A percentile compares a stretch with the other conserved stretches of the same genome.
Conservation (phyloP, 2,329 filamentous ascomycete species). For the Colletotrichum orchidophilum region DNA sequence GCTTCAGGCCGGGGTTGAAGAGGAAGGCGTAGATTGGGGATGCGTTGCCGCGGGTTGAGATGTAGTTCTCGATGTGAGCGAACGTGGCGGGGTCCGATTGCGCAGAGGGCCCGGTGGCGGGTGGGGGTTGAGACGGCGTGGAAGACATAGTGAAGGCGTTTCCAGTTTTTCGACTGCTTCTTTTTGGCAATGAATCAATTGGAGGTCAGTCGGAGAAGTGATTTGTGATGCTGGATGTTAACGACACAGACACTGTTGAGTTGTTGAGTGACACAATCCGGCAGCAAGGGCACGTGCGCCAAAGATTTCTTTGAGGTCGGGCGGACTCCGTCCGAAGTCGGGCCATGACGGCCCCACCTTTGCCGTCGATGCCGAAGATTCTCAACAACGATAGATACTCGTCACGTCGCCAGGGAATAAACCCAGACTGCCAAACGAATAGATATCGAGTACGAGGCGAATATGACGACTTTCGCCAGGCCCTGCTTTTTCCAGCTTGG, state of each 20-base stretch:
- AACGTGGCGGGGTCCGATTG: slow-evolving; percentile 34
- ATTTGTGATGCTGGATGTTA: not conserved
- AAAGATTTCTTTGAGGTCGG: slow-evolving; percentile 18
- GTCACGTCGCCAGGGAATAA: not conserved
- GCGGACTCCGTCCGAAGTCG: slow-evolving; percentile 30
- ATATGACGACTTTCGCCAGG: not conserved
- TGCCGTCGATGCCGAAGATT: not conserved
- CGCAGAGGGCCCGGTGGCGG: slow-evolving; percentile 6
- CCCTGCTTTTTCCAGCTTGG: not conserved
- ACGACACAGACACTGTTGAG: not conserved
- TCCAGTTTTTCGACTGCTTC: no score
- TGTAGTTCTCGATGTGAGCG: slow-evolving; percentile 36
- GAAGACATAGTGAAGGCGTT: not conserved
- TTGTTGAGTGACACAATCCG: slow-evolving; percentile 25
- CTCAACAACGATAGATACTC: not conserved
- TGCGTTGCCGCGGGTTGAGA: slow-evolving; percentile 36
- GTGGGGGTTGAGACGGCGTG: slow-evolving; percentile 18
- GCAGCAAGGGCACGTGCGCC: slow-evolving; percentile 13
- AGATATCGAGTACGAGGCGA: not conserved
- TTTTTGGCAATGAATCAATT: not conserved
- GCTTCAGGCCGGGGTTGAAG: slow-evolving; percentile 31
- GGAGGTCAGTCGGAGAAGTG: not conserved
- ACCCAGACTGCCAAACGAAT: not conserved
- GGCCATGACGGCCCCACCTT: slow-evolving; percentile 3
- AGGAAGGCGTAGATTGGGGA: slow-evolving; percentile 38